Base-by-base conservation (phyloP, 2,329 filamentous ascomycete species). In the Karstenula rhodostoma region DNA sequence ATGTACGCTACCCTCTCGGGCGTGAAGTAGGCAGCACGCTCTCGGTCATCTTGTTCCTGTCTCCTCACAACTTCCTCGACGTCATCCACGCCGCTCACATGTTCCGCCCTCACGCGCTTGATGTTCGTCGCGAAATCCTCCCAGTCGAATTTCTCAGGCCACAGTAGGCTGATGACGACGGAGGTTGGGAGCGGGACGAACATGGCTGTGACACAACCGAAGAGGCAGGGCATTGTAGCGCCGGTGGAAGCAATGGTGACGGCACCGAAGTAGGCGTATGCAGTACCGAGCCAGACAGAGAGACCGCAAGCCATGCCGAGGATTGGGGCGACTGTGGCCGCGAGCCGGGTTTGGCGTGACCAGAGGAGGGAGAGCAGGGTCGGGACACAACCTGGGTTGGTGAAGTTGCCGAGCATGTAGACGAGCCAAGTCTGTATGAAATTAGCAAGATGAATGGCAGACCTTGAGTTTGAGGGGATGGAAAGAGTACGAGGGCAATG, bases 331-430 rank as follows among this genome's bases (percentile, higher is more conserved):
- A 83, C 67, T 13, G 85, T 80, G 0, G 84, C 84, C 0, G 84
- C 84, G 0, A 73, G 68, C 51, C 75, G 81, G 48, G 78, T 84
- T 67, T 86, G 84, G 12, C 78, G 77, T 35, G 77, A 77, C 83
- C 84, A 86, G 1, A 86, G 74, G 22, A 86, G 81, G 0, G 84
- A 83, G 55, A 85, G 84, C 0, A 80, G 77, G 7, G 83, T 85
- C 0, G 84, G 84, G 64, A 86, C 82, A 55, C 85, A 84, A 0
- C 83, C 84, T 0, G 84, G 83, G 42, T 83, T 85, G 0, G 83
- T 85, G 10, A 86, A 65, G 0, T 85, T 82, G 3, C 83, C 78
- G 0, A 86, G 78, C 82, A 85, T 83, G 61, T 86, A 85, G 0
- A 85, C 61, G 0, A 82, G 84, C 84, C 84, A 87, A 1, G 42